Percentiles rank a stretch among this genome's conserved stretches.
These are phyloP conservation scores for Apiospora marii DNA, from an alignment of 2,329 filamentous ascomycete species.

Conservation along the genomic window DNA sequence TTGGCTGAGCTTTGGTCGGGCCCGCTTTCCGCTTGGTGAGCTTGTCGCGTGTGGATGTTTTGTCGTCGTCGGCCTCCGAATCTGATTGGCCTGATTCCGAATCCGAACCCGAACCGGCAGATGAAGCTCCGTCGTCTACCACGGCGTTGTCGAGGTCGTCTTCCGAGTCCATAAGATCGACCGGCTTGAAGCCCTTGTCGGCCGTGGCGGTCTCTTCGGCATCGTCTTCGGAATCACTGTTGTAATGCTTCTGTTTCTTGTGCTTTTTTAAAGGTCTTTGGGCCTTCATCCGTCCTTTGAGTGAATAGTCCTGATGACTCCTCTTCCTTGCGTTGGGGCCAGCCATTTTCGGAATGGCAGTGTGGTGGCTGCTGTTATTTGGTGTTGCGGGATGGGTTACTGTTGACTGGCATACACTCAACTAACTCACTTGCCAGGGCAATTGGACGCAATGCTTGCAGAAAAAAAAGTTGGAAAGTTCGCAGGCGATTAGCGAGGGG, in stretches of 20 bases:
- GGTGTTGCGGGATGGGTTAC: not conserved
- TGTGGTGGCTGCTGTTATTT: slow-evolving; percentile 17
- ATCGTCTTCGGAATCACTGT: slow-evolving; percentile 59
- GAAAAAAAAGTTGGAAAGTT: slow-evolving; percentile 22
- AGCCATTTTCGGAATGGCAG: slow-evolving; percentile 32
- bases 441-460: slow-evolving; percentile 12
- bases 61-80: slow-evolving; percentile 46
- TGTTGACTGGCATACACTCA: not conserved
- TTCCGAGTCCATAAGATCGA: slow-evolving; percentile 64
- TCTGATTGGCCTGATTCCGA: slow-evolving; percentile 34
- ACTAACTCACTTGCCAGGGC: not conserved
- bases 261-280: slow-evolving; percentile 59
- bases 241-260: slow-evolving; percentile 57
- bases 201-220: slow-evolving; percentile 46
- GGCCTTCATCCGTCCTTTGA: slow-evolving; percentile 37
- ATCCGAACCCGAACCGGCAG: slow-evolving; percentile 35
- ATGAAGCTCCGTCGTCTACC: slow-evolving; percentile 56
- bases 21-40: slow-evolving; percentile 41
- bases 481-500: slow-evolving; percentile 7
- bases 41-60: slow-evolving; percentile 35
- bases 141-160: slow-evolving; percentile 61
- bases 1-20: slow-evolving; percentile 30
- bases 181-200: slow-evolving; percentile 50
- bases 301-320: slow-evolving; percentile 35
- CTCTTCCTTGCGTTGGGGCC: slow-evolving; percentile 39